These are phyloP conservation scores for Pyricularia sp. DNA, from an alignment of 2,329 filamentous ascomycete genomes.

Conservation along the genomic window DNA sequence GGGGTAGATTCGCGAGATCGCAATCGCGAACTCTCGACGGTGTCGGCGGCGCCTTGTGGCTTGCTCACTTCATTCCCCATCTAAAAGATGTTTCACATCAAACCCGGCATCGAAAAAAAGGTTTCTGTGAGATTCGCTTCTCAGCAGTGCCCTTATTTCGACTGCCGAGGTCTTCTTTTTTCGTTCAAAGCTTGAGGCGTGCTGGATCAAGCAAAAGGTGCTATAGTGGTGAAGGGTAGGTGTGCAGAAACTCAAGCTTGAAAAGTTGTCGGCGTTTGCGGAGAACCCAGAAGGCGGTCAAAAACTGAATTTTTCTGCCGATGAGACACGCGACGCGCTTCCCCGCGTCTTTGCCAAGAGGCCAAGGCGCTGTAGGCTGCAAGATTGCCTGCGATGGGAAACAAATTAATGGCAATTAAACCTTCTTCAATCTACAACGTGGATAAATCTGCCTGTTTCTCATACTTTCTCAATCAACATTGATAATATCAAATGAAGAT, in stretches of 20 bases:
- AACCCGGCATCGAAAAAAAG: not conserved
- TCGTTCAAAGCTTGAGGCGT: not conserved
- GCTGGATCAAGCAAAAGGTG: not conserved
- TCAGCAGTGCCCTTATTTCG: not conserved
- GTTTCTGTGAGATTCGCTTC: not conserved
- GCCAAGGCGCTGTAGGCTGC: not conserved
- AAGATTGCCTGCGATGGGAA: too few species aligned
- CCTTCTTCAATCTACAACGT: too few species aligned
- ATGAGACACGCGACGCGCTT: not conserved
- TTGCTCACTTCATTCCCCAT: slow-evolving; percentile 5
- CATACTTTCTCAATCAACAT: too few species aligned
- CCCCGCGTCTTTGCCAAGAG: not conserved
- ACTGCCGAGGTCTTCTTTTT: not conserved
- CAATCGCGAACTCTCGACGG: not conserved
- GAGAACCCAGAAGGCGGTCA: slow-evolving; percentile 1
- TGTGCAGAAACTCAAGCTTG: not conserved
- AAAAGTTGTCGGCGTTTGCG: not conserved
- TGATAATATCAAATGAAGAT: too few species aligned
- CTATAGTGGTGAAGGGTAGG: not conserved
- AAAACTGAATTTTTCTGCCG: not conserved
- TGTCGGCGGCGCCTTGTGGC: not conserved
- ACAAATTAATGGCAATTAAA: not conserved
- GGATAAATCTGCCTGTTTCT: too few species aligned
- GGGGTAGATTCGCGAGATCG: slow-evolving; percentile 1
- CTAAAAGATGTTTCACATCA: not conserved